Evolutionary conservation across 2,329 filamentous ascomycete species (phyloP).

Genomic region (Paracamarosporium sp.): DNA sequence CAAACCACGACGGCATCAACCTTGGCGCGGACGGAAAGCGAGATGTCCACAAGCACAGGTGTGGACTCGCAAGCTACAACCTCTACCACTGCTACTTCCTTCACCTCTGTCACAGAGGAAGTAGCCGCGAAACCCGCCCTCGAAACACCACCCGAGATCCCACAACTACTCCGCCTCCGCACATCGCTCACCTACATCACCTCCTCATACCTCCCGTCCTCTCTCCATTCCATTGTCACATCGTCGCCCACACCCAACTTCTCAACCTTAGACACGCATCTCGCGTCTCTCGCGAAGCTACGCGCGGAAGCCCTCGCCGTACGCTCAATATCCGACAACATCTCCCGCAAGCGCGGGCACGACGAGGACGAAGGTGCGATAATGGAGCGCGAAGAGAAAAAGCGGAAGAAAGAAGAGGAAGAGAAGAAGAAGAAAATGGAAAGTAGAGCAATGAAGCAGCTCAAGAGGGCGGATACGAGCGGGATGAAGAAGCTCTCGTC

Average conservation of each 20-base stretch:
- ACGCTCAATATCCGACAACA: conserved; percentile 72
- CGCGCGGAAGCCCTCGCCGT: conserved; percentile 75
- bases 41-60: conserved; percentile 25
- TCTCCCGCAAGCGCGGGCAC: conserved; percentile 65
- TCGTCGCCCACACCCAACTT: conserved; percentile 66
- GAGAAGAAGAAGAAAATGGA: conserved; percentile 83
- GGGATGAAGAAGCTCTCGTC: conserved; percentile 98
- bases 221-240: conserved; percentile 54
- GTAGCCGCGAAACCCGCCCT: conserved; percentile 20
- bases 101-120: conserved; percentile 17
- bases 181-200: conserved; percentile 71
- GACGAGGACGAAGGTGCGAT: conserved; percentile 70
- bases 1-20: conserved; percentile 9
- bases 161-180: conserved; percentile 68
- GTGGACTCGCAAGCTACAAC: conserved; percentile 24
- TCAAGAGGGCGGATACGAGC: conserved; percentile 87
- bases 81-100: conserved; percentile 17
- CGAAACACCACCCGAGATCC: conserved; percentile 53
- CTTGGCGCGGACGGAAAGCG: neutral
- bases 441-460: conserved; percentile 76
- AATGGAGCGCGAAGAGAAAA: conserved; percentile 74
- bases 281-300: conserved; percentile 69
- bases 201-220: conserved; percentile 61
- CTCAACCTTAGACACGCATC: conserved; percentile 71
- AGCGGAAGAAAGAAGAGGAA: conserved; percentile 84